Evolutionary conservation across 208 protist genomes (phyloP).

Genomic region (Phytomonas francai): DNA sequence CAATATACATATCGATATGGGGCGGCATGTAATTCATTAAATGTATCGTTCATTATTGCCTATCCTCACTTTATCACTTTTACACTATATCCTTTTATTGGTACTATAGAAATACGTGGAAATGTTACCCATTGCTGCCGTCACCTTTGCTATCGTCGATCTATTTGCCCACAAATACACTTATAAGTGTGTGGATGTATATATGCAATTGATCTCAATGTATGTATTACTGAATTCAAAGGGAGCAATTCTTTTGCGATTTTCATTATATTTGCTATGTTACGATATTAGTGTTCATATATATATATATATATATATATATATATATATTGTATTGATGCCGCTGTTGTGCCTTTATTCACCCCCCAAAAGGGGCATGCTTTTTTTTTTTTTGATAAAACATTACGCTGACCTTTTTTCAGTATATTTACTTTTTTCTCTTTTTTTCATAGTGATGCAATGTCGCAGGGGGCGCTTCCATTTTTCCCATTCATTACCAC

Average conservation of each 20-base stretch:
- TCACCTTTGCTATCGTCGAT: background rate
- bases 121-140: background rate
- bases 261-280: slow-evolving; percentile 8
- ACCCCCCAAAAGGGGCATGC: background rate
- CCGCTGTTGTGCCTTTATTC: background rate
- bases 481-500: background rate
- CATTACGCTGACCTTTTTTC: background rate
- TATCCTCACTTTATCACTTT: background rate
- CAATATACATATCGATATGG: background rate
- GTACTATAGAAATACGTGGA: background rate
- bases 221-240: background rate
- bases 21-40: background rate
- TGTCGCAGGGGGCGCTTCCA: slow-evolving; percentile 4
- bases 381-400: background rate
- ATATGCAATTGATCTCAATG: background rate
- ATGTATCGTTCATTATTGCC: background rate
- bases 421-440: background rate
- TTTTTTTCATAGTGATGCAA: slow-evolving; percentile 12
- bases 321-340: background rate
- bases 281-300: slow-evolving; percentile 8
- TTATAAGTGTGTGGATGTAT: slow-evolving; percentile 6
- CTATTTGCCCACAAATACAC: background rate
- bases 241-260: background rate
- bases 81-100: background rate
- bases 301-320: slow-evolving; percentile 6